A percentile compares a stretch with the other conserved stretches of the same genome.
Evolutionary conservation across 2,329 filamentous ascomycete species (phyloP).

Genomic region (Aureobasidium leucospermi): DNA sequence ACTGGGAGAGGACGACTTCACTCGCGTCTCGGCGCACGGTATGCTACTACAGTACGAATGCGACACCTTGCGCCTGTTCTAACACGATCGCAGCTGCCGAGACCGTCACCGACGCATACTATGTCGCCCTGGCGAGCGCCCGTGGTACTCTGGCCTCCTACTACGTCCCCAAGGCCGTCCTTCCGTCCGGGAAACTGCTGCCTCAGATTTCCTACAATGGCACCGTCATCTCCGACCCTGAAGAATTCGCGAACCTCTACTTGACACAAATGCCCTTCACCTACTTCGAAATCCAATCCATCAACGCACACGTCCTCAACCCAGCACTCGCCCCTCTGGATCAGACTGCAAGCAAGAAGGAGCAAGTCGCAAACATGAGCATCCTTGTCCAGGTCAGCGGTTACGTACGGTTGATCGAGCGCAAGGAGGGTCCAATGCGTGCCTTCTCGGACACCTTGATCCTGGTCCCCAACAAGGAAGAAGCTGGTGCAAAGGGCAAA

Average conservation of each 20-base stretch:
- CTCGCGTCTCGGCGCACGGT: slow-evolving; percentile 17
- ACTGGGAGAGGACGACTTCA: slow-evolving; percentile 15
- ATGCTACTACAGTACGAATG: neutral
- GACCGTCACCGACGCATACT: slow-evolving; percentile 66
- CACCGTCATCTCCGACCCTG: slow-evolving; percentile 53
- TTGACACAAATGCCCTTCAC: slow-evolving; percentile 56
- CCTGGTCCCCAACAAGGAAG: slow-evolving; percentile 55
- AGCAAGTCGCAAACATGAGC: slow-evolving; percentile 54
- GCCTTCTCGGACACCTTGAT: slow-evolving; percentile 77
- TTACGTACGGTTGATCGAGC: slow-evolving; percentile 57
- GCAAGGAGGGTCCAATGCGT: slow-evolving; percentile 53
- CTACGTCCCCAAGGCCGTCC: slow-evolving; percentile 57
- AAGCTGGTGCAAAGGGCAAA: slow-evolving; percentile 24
- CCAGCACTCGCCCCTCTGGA: slow-evolving; percentile 47
- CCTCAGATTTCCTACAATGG: slow-evolving; percentile 77
- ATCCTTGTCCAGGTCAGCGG: slow-evolving; percentile 69
- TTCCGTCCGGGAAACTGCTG: slow-evolving; percentile 45
- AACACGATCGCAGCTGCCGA: slow-evolving; percentile 48
- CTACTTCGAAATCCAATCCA: slow-evolving; percentile 65
- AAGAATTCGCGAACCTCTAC: slow-evolving; percentile 62
- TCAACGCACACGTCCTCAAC: slow-evolving; percentile 74
- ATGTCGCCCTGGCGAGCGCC: slow-evolving; percentile 60
- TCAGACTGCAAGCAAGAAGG: slow-evolving; percentile 29
- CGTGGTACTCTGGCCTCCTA: slow-evolving; percentile 55
- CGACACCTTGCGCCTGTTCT: neutral